These are phyloP conservation scores for Aspergillus kassunensis DNA, from an alignment of 495 filamentous ascomycete genomes.

Conservation along the genomic window DNA sequence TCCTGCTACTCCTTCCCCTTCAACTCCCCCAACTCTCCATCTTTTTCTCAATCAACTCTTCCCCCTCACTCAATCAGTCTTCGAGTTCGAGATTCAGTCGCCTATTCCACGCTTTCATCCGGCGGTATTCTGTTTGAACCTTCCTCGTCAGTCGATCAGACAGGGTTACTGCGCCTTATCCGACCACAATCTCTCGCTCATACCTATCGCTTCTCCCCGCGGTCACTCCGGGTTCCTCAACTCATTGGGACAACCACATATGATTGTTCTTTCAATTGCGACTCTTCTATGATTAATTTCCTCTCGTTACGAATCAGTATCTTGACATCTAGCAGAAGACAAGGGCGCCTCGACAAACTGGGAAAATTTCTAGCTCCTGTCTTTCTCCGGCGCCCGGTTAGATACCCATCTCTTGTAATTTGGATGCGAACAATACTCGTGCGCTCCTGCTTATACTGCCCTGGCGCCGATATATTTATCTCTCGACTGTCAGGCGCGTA, in stretches of 20 bases:
- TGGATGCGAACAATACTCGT: neutral
- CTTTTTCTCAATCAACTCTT: neutral
- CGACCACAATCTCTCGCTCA: neutral
- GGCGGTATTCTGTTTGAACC: neutral
- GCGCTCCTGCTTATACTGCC: neutral
- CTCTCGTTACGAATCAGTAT: neutral
- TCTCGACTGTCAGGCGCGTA: conserved; percentile 4
- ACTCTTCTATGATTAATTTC: neutral
- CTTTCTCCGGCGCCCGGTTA: conserved; percentile 5
- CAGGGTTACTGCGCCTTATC: neutral
- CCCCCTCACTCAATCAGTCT: neutral
- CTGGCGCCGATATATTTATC: neutral
- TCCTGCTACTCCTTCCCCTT: neutral
- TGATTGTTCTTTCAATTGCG: neutral
- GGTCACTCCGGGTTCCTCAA: neutral
- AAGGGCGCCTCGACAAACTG: conserved; percentile 1
- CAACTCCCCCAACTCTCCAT: neutral
- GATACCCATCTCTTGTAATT: neutral
- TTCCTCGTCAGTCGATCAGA: neutral
- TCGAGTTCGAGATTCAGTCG: neutral
- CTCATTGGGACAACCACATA: neutral
- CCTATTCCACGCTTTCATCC: neutral
- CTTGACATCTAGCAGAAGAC: neutral
- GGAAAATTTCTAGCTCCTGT: neutral
- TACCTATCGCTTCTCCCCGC: neutral